Conservation (phyloP, 2,329 filamentous ascomycete species). For the Exophiala xenobiotica region DNA sequence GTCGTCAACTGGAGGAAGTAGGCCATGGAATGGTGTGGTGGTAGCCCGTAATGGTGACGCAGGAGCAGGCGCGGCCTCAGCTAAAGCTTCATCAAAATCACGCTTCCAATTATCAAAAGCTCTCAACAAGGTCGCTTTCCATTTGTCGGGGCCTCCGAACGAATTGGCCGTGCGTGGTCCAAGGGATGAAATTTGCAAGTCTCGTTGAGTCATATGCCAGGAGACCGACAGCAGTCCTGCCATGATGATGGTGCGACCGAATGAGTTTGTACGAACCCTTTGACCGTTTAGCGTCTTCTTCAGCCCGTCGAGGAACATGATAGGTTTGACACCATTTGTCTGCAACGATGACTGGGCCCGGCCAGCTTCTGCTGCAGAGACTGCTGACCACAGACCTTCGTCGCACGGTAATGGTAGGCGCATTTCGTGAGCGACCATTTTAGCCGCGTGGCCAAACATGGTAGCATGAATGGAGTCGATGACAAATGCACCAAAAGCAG, state of each 20-base stretch:
- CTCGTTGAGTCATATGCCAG: slow-evolving; percentile 97
- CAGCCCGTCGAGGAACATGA: slow-evolving; percentile 85
- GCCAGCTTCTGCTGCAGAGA: slow-evolving; percentile 80
- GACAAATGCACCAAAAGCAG: slow-evolving; percentile 89
- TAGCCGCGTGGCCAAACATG: slow-evolving; percentile 95
- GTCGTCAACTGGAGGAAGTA: slow-evolving; percentile 48
- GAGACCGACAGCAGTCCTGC: slow-evolving; percentile 87
- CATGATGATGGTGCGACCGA: slow-evolving; percentile 91
- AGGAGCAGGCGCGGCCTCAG: slow-evolving; percentile 48
- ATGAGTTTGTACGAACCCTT: slow-evolving; percentile 83
- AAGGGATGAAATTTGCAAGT: slow-evolving; percentile 85
- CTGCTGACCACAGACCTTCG: slow-evolving; percentile 86
- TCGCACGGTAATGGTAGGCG: slow-evolving; percentile 87
- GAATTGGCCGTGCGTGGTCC: slow-evolving; percentile 67
- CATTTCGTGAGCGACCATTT: slow-evolving; percentile 97
- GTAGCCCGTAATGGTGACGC: slow-evolving; percentile 45
- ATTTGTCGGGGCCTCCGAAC: slow-evolving; percentile 84
- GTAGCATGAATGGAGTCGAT: slow-evolving; percentile 94
- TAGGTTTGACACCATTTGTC: slow-evolving; percentile 77
- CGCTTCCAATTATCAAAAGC: slow-evolving; percentile 93
- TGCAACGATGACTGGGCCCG: slow-evolving; percentile 77
- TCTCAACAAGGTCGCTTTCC: slow-evolving; percentile 78
- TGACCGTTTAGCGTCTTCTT: slow-evolving; percentile 86
- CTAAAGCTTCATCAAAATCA: slow-evolving; percentile 81
- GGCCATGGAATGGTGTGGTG: slow-evolving; percentile 41